Conservation (phyloP, 495 filamentous ascomycete genomes). For the Neurospora sp. region DNA sequence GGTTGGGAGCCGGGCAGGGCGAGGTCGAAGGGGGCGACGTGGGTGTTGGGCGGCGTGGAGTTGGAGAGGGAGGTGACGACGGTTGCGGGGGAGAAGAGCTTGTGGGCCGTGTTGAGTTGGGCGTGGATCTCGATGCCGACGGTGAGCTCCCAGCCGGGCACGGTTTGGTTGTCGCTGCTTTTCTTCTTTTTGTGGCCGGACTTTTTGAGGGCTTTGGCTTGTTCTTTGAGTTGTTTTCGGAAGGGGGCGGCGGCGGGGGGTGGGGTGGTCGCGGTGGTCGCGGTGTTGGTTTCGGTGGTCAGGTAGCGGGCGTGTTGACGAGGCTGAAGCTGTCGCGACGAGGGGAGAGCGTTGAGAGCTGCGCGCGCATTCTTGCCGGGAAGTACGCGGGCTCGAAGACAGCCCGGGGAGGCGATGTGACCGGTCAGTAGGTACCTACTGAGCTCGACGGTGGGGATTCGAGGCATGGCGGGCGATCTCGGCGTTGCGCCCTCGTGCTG, state of each 20-base stretch:
- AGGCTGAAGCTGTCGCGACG: not conserved
- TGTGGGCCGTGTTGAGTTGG: slow-evolving; percentile 75
- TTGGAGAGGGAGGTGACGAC: slow-evolving; percentile 48
- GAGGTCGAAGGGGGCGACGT: slow-evolving; percentile 80
- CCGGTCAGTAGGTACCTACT: slow-evolving; percentile 40
- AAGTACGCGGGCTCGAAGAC: slow-evolving; percentile 19
- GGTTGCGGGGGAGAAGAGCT: slow-evolving; percentile 73
- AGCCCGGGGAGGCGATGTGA: slow-evolving; percentile 28
- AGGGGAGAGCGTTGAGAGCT: not conserved
- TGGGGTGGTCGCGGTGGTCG: not conserved
- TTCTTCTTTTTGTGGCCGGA: slow-evolving; percentile 27
- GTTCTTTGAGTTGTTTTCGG: slow-evolving; percentile 66
- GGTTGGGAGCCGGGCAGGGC: slow-evolving; percentile 87
- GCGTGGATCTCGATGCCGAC: slow-evolving; percentile 97
- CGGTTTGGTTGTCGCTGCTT: slow-evolving; percentile 35
- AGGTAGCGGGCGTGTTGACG: not conserved
- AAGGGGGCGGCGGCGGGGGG: slow-evolving; percentile 36
- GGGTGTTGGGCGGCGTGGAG: slow-evolving; percentile 54
- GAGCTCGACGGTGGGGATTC: slow-evolving; percentile 26
- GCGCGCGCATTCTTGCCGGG: not conserved
- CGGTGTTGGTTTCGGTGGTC: not conserved
- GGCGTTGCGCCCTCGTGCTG: not conserved
- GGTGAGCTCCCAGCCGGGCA: slow-evolving; percentile 74
- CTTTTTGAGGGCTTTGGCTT: slow-evolving; percentile 44
- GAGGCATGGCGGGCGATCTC: slow-evolving; percentile 19